Evolutionary conservation across 345 rosid genomes (phyloP), one percentile per base, ranked within the genome.

Genomic region (Xanthoceras sorbifolium): DNA sequence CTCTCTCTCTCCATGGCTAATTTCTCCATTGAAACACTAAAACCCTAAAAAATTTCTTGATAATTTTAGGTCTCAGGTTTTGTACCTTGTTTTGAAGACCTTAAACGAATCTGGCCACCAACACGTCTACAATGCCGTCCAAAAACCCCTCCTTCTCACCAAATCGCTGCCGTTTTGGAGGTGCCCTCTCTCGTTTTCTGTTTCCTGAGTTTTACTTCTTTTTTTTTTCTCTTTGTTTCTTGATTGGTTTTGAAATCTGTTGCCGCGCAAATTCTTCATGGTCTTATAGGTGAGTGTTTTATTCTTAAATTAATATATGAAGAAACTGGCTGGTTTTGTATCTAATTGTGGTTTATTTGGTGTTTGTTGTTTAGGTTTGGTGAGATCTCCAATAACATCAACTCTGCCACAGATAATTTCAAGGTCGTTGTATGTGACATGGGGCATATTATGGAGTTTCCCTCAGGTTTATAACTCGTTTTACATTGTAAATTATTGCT

Each of bases 111-210:
- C 90, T 0, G 93, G 97, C 54, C 82, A 92, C 62, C 87, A 91
- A 69, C 78, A 90, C 73, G 98, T 93, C 31, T 96, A 96, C 67
- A 76, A 78, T 71, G 98, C 97, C 31, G 89, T 93, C 3, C 93
- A 93, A 78, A 90, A 85, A 86, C 98, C 99, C 75, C 97, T 96
- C 72, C 92, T 82, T 80, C 86, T 90, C 71, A 93, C 98, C 73
- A 98, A 96, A 84, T 85, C 70, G 97, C 94, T 62, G 98, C 98
- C 26, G 85, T 92, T 82, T 84, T 96, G 84, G 99, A 96, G 96
- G 98, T 90, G 44, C 22, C 1, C 8, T 23, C 3, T 66, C 14
- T 40, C 12, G 18, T 20, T 3, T 50, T 50, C 1, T 12, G 9
- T 26, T 34, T 57, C 59, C 5, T 7, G 29, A 17, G 7, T 63